Evolutionary conservation across 179 eudicot genomes (phyloP), one percentile per base, ranked within the genome.

Genomic region (Silene noctiflora): DNA sequence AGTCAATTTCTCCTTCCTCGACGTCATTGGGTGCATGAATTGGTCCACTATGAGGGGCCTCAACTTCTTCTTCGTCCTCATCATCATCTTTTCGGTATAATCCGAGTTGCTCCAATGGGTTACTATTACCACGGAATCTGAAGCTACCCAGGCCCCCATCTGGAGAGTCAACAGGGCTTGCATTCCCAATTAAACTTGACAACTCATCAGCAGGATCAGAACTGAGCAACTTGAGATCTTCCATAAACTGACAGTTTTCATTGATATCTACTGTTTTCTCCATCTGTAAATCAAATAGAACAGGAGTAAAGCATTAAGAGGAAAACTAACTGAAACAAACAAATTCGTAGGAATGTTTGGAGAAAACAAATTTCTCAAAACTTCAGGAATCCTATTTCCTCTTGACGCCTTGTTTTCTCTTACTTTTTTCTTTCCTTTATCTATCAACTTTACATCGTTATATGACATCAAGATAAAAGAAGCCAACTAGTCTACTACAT

Each of bases 211-310:
- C 71, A 19, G 84, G 89, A 33, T 80, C 89, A 44, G 87, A 78
- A 29, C 92, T 83, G 12, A 93, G 84, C 93, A 93, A 82, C 82
- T 91, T 92, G 31, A 92, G 80, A 81, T 92, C 97, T 77, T 94
- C 91, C 82, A 92, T 83, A 74, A 92, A 92, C 78, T 85, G 87
- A 29, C 90, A 88, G 69, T 81, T 89, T 76, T 89, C 98, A 72
- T 92, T 88, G 39, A 94, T 94, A 29, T 94, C 94, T 71, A 94
- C 97, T 0, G 97, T 94, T 84, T 89, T 92, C 72, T 94, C 97
- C 90, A 94, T 92, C 98, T 94, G 86, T 75, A 81, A 44, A 68
- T 71, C 42, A 27, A 71, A 25, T 51, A 16, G 42, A 71, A 71
- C 42, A 27, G 35, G 27, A 58, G 33, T 16, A 72, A 24, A 72